These are phyloP conservation scores for Volvariella surrecta DNA, from an alignment of 1,284 basidiomycete species.

Conservation along the genomic window DNA sequence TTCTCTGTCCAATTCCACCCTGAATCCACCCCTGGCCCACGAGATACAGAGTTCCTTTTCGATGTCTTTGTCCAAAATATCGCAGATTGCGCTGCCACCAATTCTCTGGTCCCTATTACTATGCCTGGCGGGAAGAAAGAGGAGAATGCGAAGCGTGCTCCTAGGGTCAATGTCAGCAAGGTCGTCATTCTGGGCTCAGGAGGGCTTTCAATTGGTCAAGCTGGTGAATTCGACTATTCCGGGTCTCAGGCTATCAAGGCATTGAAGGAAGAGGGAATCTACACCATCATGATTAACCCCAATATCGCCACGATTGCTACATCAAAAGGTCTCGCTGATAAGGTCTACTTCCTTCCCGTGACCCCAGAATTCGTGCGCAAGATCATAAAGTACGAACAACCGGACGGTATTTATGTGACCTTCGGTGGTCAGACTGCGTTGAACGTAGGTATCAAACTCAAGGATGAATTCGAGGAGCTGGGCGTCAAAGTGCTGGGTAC, in stretches of 20 bases:
- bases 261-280: slow-evolving; percentile 97
- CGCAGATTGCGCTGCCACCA: slow-evolving; percentile 65
- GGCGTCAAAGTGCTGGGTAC: slow-evolving; percentile 95
- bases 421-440: slow-evolving; percentile 98
- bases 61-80: slow-evolving; percentile 95
- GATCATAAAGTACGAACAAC: slow-evolving; percentile 97
- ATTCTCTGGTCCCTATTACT: slow-evolving; percentile 62
- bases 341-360: slow-evolving; percentile 98
- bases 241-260: slow-evolving; percentile 99
- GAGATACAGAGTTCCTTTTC: slow-evolving; percentile 98
- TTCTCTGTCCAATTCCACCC: slow-evolving; percentile 99
- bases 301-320: slow-evolving; percentile 99
- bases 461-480: slow-evolving; percentile 85
- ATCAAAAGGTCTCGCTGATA: slow-evolving; percentile 94
- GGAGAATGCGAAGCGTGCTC: slow-evolving; percentile 74
- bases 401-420: slow-evolving; percentile 97
- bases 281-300: slow-evolving; percentile 97
- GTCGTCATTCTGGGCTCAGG: slow-evolving; percentile 98
- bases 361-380: slow-evolving; percentile 97
- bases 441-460: slow-evolving; percentile 95
- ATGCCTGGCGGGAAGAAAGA: slow-evolving; percentile 86
- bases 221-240: slow-evolving; percentile 99
- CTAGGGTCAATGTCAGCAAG: slow-evolving; percentile 80
- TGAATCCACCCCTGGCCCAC: slow-evolving; percentile 96
- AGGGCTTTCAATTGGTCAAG: slow-evolving; percentile 95